phyloP scores from a whole-genome alignment of 306 rosid genomes.

The Cicer bijugum region DNA sequence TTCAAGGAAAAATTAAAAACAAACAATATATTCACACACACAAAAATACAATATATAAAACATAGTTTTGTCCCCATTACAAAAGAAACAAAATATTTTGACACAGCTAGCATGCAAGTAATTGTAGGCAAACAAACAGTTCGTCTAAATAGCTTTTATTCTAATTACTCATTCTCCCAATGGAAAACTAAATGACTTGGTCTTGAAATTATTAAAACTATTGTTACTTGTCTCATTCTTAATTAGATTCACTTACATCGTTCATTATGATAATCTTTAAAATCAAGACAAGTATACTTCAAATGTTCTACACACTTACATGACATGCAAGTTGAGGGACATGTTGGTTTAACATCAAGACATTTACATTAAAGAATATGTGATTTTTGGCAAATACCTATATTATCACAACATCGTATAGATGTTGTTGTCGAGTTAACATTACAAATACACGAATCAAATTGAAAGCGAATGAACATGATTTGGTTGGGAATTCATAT shows the following conservation, averaged over 20 bases:
- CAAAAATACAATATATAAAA: no score
- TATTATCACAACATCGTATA: not conserved
- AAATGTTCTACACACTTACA: not conserved
- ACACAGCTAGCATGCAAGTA: not conserved
- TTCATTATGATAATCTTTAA: not conserved
- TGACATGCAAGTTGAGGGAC: conserved; percentile 18
- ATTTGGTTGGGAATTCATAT: no score
- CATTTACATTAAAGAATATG: no score
- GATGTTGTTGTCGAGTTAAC: not conserved
- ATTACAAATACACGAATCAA: no score
- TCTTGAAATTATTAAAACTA: not conserved
- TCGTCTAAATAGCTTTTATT: not conserved
- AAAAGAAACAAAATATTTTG: no score
- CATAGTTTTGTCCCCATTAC: no score
- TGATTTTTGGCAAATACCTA: no score
- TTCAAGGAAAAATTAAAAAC: no score
- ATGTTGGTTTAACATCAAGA: not conserved
- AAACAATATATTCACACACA: no score
- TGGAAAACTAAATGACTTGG: not conserved
- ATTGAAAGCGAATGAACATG: not conserved
- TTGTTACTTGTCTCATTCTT: no score
- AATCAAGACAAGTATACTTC: not conserved
- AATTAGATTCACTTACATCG: no score
- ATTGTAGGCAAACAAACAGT: not conserved
- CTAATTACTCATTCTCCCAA: not conserved